These are phyloP conservation scores for Backusella macrospora DNA, from an alignment of 192 early-diverging fungal genomes.

Conservation along the genomic window DNA sequence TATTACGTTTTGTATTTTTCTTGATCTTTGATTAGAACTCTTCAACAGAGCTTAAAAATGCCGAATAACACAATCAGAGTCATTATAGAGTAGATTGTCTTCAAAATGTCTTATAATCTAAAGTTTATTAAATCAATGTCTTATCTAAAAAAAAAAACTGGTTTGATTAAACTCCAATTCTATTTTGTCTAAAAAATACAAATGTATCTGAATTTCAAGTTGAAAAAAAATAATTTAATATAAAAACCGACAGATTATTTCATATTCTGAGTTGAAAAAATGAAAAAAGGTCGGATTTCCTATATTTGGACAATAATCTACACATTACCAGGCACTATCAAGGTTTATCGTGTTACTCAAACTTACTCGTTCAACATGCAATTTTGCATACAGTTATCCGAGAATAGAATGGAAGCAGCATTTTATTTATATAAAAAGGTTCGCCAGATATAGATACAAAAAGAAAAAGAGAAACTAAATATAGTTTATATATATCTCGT, in stretches of 20 bases:
- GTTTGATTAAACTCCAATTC: too few relatives aligned
- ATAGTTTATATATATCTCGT: background rate
- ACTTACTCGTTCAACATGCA: background rate
- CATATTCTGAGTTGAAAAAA: constrained; percentile 3
- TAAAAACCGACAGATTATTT: background rate
- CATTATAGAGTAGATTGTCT: too few relatives aligned
- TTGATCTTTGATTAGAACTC: too few relatives aligned
- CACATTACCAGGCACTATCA: background rate
- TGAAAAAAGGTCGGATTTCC: background rate
- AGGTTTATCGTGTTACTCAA: background rate
- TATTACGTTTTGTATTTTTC: too few relatives aligned
- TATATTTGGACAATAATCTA: background rate
- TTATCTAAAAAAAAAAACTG: too few relatives aligned
- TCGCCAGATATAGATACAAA: background rate
- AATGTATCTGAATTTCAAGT: too few relatives aligned
- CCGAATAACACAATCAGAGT: too few relatives aligned
- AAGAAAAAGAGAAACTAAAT: background rate
- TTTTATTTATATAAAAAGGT: background rate
- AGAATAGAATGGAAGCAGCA: background rate
- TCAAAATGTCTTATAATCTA: too few relatives aligned
- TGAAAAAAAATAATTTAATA: background rate
- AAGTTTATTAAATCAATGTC: too few relatives aligned
- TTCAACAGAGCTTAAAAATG: too few relatives aligned
- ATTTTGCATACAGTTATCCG: background rate
- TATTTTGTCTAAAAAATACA: too few relatives aligned